Evolutionary conservation across 768 basidiomycete genomes (phyloP).

Genomic region (Trametes coccinea): DNA sequence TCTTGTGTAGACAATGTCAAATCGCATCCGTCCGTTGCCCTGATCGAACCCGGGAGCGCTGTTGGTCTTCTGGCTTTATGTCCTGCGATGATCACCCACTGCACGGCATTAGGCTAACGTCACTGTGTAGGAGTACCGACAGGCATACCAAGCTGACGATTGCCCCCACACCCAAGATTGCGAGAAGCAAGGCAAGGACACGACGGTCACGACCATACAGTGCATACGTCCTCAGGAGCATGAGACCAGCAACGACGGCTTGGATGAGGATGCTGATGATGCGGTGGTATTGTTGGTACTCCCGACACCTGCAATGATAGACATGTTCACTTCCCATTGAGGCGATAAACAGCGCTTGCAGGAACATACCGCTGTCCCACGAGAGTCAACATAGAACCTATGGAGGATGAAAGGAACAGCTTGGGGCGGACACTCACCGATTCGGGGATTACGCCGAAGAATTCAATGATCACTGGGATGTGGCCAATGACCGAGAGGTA

Average conservation of each 20-base stretch:
- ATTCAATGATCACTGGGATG: conserved; percentile 9
- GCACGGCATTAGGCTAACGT: not conserved
- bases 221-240: conserved; percentile 9
- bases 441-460: conserved; percentile 6
- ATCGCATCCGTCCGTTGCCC: not conserved
- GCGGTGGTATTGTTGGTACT: conserved; percentile 6
- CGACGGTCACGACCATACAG: conserved; percentile 6
- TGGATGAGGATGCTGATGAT: conserved; percentile 8
- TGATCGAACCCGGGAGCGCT: not conserved
- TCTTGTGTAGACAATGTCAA: not conserved
- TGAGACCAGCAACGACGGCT: conserved; percentile 1
- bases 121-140: not conserved
- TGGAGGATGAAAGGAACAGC: not conserved
- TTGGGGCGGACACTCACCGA: not conserved
- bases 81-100: not conserved
- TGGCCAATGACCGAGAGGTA: conserved; percentile 12
- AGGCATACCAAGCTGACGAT: conserved; percentile 3
- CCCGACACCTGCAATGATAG: conserved; percentile 1
- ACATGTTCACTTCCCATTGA: too few species aligned
- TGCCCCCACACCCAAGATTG: conserved; percentile 4
- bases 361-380: too few species aligned
- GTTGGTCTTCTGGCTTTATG: not conserved
- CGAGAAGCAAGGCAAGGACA: not conserved
- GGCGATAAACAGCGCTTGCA: too few species aligned
- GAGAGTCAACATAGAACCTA: too few species aligned